Evolutionary conservation across 2,329 filamentous ascomycete species (phyloP), one percentile per base, ranked within the genome.

Genomic region (Onygenales sp.): DNA sequence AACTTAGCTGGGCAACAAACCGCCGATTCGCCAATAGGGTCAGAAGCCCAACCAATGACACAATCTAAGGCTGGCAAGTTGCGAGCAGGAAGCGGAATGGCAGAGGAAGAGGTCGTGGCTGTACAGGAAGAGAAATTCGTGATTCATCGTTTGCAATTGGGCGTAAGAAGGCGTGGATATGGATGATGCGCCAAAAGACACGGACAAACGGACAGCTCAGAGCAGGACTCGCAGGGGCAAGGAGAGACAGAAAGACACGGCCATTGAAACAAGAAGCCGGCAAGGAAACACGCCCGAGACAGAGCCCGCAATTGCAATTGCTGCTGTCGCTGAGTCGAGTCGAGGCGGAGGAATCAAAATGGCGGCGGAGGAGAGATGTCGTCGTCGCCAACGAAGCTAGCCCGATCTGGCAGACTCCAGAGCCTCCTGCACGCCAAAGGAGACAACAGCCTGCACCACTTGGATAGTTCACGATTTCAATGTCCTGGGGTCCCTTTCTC

Each of bases 91-190:
- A 50, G 52, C 52, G 47, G 54, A 36, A 55, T 58, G 50, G 56
- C 45, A 57, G 56, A 49, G 42, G 54, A 59, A 54, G 58, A 62
- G 57, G 54, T 63, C 55, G 61, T 58, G 55, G 53, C 54, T 64
- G 57, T 61, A 58, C 56, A 58, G 43, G 54, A 54, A 54, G 41
- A 59, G 55, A 52, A 35, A 59, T 47, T 59, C 54, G 59, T 38
- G 60, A 63, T 64, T 64, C 68, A 71, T 71, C 47, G 64, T 69
- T 67, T 61, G 66, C 60, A 60, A 61, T 56, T 60, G 43, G 55
- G 56, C 52, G 60, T 54, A 50, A 55, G 58, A 60, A 60, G 60
- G 56, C 56, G 59, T 60, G 6, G 33, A 14, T 27, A 27, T 27
- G 10, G 21, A 3, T 11, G 17, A 14, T 9, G 5, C 38, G 45